These are phyloP conservation scores for Zychaea mexicana DNA, from an alignment of 371 early-diverging fungal genomes.

Conservation along the genomic window DNA sequence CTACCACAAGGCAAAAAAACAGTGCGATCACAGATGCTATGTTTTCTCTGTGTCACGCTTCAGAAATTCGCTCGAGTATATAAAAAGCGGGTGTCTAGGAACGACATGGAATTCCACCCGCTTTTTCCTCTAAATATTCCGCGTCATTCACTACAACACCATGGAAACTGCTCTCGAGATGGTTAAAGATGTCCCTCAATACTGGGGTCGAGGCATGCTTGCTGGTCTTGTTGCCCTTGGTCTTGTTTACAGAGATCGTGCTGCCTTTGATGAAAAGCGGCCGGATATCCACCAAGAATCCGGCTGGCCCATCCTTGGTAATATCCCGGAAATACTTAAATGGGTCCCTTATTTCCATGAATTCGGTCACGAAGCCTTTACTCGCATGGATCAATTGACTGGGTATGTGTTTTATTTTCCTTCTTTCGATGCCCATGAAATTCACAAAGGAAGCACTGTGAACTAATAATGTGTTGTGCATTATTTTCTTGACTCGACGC, in stretches of 20 bases:
- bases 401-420: constrained; percentile 8
- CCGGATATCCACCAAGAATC: constrained; percentile 21
- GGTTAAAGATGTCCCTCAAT: neutral
- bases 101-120: neutral
- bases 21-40: neutral
- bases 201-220: constrained; percentile 4
- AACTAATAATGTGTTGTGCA: no score
- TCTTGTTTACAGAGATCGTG: constrained; percentile 25
- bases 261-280: constrained; percentile 27
- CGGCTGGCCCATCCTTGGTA: constrained; percentile 31
- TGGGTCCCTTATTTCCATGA: constrained; percentile 26
- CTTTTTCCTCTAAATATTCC: neutral
- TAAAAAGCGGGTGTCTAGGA: neutral
- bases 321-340: constrained; percentile 20
- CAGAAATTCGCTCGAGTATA: neutral
- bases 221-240: constrained; percentile 18
- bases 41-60: neutral
- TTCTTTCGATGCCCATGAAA: no score
- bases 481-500: no score
- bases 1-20: neutral
- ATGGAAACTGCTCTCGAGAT: neutral
- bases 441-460: no score
- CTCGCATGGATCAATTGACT: constrained; percentile 18
- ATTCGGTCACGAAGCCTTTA: constrained; percentile 22
- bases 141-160: neutral